A percentile compares a stretch with the other conserved stretches of the same genome.
These are phyloP conservation scores for Heterococcus sp. DNA, from an alignment of 108 stramenopile genomes.

Conservation along the genomic window DNA sequence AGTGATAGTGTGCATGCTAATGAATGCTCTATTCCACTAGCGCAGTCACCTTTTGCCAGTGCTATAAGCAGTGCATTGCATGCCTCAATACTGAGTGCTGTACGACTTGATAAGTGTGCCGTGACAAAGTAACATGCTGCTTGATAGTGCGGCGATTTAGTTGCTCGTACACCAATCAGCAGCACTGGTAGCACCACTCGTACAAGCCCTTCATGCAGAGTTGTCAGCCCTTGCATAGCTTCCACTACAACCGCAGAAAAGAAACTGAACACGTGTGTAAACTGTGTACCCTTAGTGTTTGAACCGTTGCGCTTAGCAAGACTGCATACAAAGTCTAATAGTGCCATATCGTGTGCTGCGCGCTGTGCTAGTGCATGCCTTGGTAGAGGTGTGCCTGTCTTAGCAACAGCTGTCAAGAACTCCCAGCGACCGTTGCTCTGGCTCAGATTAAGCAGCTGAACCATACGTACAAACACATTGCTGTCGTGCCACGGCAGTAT, in stretches of 20 bases:
- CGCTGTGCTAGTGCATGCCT: conserved; percentile 14
- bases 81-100: conserved; percentile 11
- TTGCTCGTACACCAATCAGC: conserved; percentile 6
- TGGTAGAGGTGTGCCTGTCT: conserved; percentile 20
- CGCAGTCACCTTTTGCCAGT: conserved; percentile 7
- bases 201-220: conserved; percentile 10
- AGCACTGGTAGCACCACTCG: conserved; percentile 21
- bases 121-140: conserved; percentile 38
- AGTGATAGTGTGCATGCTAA: conserved; percentile 21
- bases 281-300: not conserved
- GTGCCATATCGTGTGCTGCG: conserved; percentile 15
- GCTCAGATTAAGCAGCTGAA: conserved; percentile 24
- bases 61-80: not conserved
- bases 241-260: conserved; percentile 13
- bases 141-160: conserved; percentile 17
- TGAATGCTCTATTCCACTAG: conserved; percentile 21
- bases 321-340: conserved; percentile 22
- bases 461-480: conserved; percentile 29
- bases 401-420: conserved; percentile 37
- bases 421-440: conserved; percentile 16
- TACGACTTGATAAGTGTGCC: not conserved
- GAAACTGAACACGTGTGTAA: not conserved
- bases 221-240: not conserved
- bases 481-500: conserved; percentile 40
- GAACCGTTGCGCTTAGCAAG: conserved; percentile 1